These are phyloP conservation scores for Puccinia novopanici DNA, from an alignment of 1,284 basidiomycete species.

Conservation along the genomic window DNA sequence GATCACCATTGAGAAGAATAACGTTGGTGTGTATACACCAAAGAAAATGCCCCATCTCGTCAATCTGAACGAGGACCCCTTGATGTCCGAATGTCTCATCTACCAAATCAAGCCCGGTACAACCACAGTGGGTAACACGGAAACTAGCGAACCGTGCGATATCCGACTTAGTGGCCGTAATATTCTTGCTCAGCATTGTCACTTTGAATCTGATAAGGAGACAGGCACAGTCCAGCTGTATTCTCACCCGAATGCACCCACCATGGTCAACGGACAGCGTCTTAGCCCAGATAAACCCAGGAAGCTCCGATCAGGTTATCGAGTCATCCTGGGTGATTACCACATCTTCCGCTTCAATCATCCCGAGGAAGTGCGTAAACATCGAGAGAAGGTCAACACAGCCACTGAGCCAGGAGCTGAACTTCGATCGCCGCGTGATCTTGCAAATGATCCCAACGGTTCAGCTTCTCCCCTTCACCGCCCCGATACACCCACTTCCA, in stretches of 20 bases:
- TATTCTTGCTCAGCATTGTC: conserved; percentile 88
- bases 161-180: conserved; percentile 90
- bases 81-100: conserved; percentile 65
- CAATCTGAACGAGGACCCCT: conserved; percentile 67
- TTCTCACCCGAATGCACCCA: conserved; percentile 75
- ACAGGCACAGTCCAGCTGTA: conserved; percentile 72
- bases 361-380: conserved; percentile 88
- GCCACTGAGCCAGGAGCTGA: conserved; percentile 65
- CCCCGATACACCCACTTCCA: conserved; percentile 71
- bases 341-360: conserved; percentile 98
- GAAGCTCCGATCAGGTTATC: conserved; percentile 85
- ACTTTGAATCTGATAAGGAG: conserved; percentile 81
- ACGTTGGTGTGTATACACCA: conserved; percentile 94
- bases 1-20: conserved; percentile 93
- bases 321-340: conserved; percentile 93
- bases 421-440: conserved; percentile 54
- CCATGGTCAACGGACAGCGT: conserved; percentile 90
- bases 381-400: conserved; percentile 72
- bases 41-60: conserved; percentile 97
- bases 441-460: conserved; percentile 53
- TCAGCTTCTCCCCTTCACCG: conserved; percentile 63
- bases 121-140: conserved; percentile 79
- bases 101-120: conserved; percentile 89
- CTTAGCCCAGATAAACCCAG: conserved; percentile 66
- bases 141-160: conserved; percentile 75